phyloP scores from a whole-genome alignment of 2,329 filamentous ascomycete genomes.

The Xylariaceae sp. region DNA sequence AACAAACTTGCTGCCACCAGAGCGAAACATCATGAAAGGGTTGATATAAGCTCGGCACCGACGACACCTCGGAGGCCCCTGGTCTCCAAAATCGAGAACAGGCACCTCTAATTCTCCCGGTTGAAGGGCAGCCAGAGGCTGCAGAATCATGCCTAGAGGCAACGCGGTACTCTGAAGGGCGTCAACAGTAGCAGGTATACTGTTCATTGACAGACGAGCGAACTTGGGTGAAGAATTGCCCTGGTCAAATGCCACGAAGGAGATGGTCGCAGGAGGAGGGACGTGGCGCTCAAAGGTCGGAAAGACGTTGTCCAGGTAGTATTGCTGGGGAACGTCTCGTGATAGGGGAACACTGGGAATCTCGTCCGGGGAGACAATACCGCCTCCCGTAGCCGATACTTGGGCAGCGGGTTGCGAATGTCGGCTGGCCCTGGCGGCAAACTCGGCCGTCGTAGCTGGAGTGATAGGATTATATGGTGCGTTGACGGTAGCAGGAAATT shows the following conservation, averaged over 20 bases:
- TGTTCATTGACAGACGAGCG: conserved; percentile 85
- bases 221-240: conserved; percentile 95
- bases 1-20: conserved; percentile 91
- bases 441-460: conserved; percentile 40
- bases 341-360: conserved; percentile 86
- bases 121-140: conserved; percentile 78
- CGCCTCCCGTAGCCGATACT: conserved; percentile 58
- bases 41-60: conserved; percentile 97
- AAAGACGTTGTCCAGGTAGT: conserved; percentile 83
- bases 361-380: conserved; percentile 81
- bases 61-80: conserved; percentile 82
- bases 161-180: conserved; percentile 73
- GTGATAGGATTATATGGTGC: conserved; percentile 45
- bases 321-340: conserved; percentile 73
- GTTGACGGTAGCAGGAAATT: conserved; percentile 57
- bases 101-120: conserved; percentile 82
- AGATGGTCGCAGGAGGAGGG: conserved; percentile 79
- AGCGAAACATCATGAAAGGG: conserved; percentile 95
- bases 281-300: conserved; percentile 93
- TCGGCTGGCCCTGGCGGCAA: conserved; percentile 39
- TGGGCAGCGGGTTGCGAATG: conserved; percentile 38
- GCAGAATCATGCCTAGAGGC: conserved; percentile 80
- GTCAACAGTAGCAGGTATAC: conserved; percentile 78
- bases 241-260: conserved; percentile 92
- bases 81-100: conserved; percentile 89